Percentiles rank a stretch among this genome's conserved stretches.
Evolutionary conservation across 2,329 filamentous ascomycete genomes (phyloP).

Genomic region (Orbilia blumenaviensis): DNA sequence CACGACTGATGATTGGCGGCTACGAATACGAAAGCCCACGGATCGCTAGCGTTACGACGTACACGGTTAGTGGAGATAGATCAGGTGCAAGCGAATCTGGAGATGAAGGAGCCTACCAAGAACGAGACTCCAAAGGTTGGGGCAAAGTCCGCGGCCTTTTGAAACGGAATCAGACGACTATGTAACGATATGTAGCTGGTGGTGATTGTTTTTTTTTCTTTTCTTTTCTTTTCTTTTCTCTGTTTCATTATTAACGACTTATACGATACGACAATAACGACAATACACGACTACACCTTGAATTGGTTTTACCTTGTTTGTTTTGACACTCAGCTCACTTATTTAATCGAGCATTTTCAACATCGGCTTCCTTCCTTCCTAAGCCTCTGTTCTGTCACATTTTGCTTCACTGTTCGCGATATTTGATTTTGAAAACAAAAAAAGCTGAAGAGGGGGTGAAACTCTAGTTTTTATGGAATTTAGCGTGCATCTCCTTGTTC

Average conservation of each 20-base stretch:
- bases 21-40: constrained; percentile 51
- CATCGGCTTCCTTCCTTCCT: background rate
- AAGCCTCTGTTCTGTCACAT: background rate
- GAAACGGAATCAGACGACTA: constrained; percentile 35
- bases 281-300: constrained; percentile 7
- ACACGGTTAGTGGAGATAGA: constrained; percentile 26
- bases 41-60: constrained; percentile 40
- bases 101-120: constrained; percentile 26
- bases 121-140: constrained; percentile 34
- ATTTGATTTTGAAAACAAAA: constrained; percentile 23
- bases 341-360: constrained; percentile 39
- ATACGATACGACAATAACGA: constrained; percentile 30
- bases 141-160: constrained; percentile 51
- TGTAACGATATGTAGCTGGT: constrained; percentile 34
- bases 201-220: background rate
- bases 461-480: constrained; percentile 39
- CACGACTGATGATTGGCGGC: constrained; percentile 50
- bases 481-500: constrained; percentile 41
- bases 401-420: background rate
- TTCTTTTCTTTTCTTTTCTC: background rate
- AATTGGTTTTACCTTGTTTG: background rate
- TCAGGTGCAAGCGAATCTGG: constrained; percentile 44
- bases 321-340: constrained; percentile 31
- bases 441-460: constrained; percentile 34
- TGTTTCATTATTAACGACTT: constrained; percentile 13